Base-by-base conservation (phyloP, 768 basidiomycete species). In the Tricholoma sp. region DNA sequence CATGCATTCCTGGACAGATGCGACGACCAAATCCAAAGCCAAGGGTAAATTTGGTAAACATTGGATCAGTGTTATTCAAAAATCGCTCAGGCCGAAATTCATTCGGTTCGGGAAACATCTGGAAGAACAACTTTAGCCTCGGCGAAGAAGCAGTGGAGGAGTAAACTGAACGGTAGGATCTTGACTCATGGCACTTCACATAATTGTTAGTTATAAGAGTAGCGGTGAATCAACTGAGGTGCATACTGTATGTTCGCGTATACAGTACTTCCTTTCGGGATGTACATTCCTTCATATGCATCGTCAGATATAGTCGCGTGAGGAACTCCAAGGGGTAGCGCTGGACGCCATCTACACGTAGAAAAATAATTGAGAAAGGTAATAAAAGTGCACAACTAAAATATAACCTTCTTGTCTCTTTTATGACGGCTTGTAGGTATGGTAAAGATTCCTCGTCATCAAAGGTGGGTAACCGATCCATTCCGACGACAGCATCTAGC, bases 71-170 rank as follows among this genome's bases (percentile, higher is more conserved):
- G 50, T 63, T 52, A 8, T 68, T 61, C 4, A 77, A 59, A 58
- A 78, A 78, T 18, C 76, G 68, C 50, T 77, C 76, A 0, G 76
- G 76, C 13, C 56, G 53, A 57, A 75, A 76, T 28, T 61, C 61
- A 6, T 69, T 70, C 3, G 74, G 69, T 2, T 66, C 63, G 2
- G 69, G 64, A 39, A 75, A 73, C 58, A 69, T 69, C 42, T 52
- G 52, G 51, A 24, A 34, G 34, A 34, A 34, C 34, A 9, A 13
- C 13, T 34, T 9, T 34, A 34, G 34, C 34, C 8, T 34, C 34
- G 5, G 5, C 34, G 5, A 34, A 13, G 13, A 34, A 34, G 2
- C 34, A 34, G 13, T 34, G 24, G 13, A 36, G 9, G 34, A 36
- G 13, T 13, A 36, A 3, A 36, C 0, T 2, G 11, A 15, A n/a